A percentile compares a stretch with the other conserved stretches of the same genome.
phyloP scores from a whole-genome alignment of 2,329 filamentous ascomycete species.

The Paecilomyces fulvus region DNA sequence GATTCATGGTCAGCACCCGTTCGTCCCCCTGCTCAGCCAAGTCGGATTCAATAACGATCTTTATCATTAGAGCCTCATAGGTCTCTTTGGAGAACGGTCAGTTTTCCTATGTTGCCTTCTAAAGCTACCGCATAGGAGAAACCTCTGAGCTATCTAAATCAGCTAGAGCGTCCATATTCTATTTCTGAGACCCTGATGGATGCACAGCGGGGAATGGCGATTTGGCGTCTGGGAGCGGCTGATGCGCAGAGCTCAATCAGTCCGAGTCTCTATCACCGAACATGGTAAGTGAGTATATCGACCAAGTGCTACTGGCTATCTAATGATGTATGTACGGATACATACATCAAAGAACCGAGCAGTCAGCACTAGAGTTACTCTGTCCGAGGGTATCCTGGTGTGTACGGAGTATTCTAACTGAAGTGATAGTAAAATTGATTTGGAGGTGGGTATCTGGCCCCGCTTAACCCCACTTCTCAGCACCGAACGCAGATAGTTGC shows the following conservation, averaged over 20 bases:
- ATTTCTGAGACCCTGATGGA: too few relatives aligned
- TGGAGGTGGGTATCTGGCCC: not conserved
- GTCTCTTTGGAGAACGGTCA: not conserved
- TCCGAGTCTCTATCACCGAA: too few relatives aligned
- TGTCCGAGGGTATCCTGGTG: not conserved
- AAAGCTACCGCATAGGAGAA: not conserved
- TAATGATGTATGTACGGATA: not conserved
- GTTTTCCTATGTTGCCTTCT: not conserved
- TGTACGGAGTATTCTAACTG: not conserved
- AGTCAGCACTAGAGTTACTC: not conserved
- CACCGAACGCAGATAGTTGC: too few relatives aligned
- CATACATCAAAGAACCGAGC: not conserved
- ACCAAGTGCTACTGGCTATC: not conserved
- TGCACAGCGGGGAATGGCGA: too few relatives aligned
- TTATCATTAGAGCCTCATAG: not conserved
- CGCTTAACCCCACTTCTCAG: not conserved
- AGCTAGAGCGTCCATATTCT: not conserved
- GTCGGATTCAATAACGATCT: not conserved
- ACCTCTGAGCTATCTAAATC: not conserved
- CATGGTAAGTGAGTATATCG: not conserved
- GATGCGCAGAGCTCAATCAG: too few relatives aligned
- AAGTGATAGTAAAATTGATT: not conserved
- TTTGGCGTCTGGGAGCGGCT: too few relatives aligned
- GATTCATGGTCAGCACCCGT: not conserved
- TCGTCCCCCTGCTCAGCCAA: not conserved